Conservation (phyloP, 495 filamentous ascomycete species). For the Xylaria castorea region DNA sequence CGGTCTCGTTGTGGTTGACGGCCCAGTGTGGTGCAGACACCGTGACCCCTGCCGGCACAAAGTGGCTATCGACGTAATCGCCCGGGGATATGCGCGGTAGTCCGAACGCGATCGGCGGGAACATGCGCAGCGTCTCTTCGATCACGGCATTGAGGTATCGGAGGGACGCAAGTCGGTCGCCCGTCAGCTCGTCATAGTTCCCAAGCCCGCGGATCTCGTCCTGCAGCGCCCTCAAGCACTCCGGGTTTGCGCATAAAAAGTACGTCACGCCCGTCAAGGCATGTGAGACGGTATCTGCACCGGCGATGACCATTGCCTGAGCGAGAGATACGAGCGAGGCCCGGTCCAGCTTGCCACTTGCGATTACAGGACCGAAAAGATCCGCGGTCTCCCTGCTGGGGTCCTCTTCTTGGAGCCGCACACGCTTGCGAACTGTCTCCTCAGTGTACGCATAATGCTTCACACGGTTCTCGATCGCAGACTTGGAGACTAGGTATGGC, state of each 20-base stretch:
- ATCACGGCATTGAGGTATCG: conserved; percentile 50
- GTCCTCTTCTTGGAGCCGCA: conserved; percentile 17
- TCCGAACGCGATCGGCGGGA: conserved; percentile 41
- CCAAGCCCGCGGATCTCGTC: conserved; percentile 40
- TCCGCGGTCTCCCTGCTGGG: conserved; percentile 12
- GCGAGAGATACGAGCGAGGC: conserved; percentile 33
- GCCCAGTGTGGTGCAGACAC: conserved; percentile 48
- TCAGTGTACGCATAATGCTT: conserved; percentile 38
- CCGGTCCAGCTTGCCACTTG: conserved; percentile 22
- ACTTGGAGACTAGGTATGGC: conserved; percentile 31
- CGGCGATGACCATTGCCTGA: conserved; percentile 38
- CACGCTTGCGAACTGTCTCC: conserved; percentile 23
- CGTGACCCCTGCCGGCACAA: conserved; percentile 39
- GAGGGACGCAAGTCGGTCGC: conserved; percentile 33
- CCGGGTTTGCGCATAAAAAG: conserved; percentile 44
- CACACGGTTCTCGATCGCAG: conserved; percentile 29
- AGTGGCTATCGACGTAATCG: conserved; percentile 41
- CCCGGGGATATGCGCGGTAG: conserved; percentile 44
- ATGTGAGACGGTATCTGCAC: conserved; percentile 38
- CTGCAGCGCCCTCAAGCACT: conserved; percentile 39
- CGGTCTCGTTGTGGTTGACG: conserved; percentile 39
- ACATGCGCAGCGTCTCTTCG: conserved; percentile 49
- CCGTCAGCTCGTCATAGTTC: conserved; percentile 33
- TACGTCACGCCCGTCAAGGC: conserved; percentile 32
- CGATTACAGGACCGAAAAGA: conserved; percentile 30